Evolutionary conservation across 2,329 filamentous ascomycete genomes (phyloP), one percentile per base, ranked within the genome.

Genomic region (Fusarium anthophilum): DNA sequence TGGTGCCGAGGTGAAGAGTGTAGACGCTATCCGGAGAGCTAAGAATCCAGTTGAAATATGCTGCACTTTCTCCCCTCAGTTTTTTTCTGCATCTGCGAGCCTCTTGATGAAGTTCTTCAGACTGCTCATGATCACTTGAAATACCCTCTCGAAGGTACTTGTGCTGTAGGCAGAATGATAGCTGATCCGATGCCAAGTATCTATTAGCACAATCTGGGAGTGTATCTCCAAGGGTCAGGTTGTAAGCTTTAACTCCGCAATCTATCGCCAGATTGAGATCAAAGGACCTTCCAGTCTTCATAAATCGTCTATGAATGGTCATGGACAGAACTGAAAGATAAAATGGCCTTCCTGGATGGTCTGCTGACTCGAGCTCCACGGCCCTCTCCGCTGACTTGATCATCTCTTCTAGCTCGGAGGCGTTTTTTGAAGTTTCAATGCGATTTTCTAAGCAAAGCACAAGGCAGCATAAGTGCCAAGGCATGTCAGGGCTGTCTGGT

Each of bases 211-310:
- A 6, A 10, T 61, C 58, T 0, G 12, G 35, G 7, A 24, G 11
- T 1, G 47, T 43, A 1, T 35, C n/a, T 1, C 58, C 47, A 17
- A 18, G 1, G 0, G 58, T 37, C 37, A 55, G 12, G 11, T 61
- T 61, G 2, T 43, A 41, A 28, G 47, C 58, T 7, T 17, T 7
- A 15, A 61, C 14, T 2, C 37, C 18, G 18, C 9, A 4, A 2
- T 43, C 5, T 0, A 55, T 61, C 7, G 58, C 47, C 18, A 43
- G 1, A 6, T 61, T 55, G n/a, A 61, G 47, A n/a, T 61, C 58
- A 15, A 6, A 1, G 0, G 58, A 35, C 5, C 47, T n/a, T 0
- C 47, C 58, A 0, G 58, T 61, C 12, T 35, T 61, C 22, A 2
- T 55, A 7, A 55, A 61, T 15, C 58, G 58, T 30, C 26, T 26